Base-by-base conservation (phyloP, 768 basidiomycete species). In the Xerocomus spinulosus region DNA sequence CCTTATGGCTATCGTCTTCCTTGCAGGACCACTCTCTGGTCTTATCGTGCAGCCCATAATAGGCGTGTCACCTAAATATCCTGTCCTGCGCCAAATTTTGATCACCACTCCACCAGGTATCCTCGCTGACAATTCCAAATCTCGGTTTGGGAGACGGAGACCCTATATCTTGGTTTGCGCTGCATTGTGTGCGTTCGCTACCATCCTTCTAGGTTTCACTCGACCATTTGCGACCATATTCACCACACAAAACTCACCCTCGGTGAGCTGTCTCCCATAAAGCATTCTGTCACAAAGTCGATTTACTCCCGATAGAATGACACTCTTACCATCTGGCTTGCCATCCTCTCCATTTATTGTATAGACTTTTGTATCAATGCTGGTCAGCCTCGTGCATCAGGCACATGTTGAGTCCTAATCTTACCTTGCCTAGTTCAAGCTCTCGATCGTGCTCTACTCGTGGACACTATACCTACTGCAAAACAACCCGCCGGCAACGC, bases 11-110 rank as follows among this genome's bases (percentile, higher is more conserved):
- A 74, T 91, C 18, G 94, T 96, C 10, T 93, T 98, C 63, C 76
- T 95, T 37, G 94, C 94, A 2, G 94, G 93, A 0, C 94, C 92
- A 2, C 70, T 94, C 7, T 91, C 87, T 0, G 94, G 93, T 2
- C 77, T 98, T 18, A 73, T 97, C 38, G 87, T 95, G 55, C 94
- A 97, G 61, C 95, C 93, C 1, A 63, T 94, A 35, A 90, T 95
- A 56, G 89, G 91, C 80, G 51, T 33, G 34, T 51, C 62, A n/a
- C n/a, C 26, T 14, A 26, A 5, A n/a, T 14, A n/a, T 26, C 18
- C 8, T 14, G 6, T 8, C 12, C 2, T 32, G 7, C 10, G 0
- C 7, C 21, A 2, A 6, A 8, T 21, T 30, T 35, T 49, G 23
- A 55, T 32, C 30, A 18, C 18, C 26, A 9, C 6, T 12, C 25